phyloP scores from a whole-genome alignment of 228 moss, liverwort and hornwort genomes.

The Sphagnum fallax region DNA sequence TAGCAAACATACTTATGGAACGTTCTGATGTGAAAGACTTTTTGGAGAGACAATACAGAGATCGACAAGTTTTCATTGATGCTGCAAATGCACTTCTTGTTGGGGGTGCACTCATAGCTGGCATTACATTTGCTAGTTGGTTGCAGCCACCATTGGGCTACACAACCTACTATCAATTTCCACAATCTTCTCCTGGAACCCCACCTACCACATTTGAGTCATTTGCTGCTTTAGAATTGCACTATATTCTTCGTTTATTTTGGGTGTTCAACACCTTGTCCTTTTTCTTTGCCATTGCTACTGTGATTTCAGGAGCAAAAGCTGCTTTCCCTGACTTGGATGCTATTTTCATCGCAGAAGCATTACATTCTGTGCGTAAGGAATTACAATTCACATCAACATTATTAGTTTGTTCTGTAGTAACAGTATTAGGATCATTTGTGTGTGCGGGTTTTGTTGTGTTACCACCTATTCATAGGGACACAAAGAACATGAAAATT shows the following conservation, averaged over 20 bases:
- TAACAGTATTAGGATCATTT: slow-evolving; percentile 28
- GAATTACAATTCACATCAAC: slow-evolving; percentile 18
- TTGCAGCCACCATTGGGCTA: slow-evolving; percentile 30
- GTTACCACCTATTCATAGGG: slow-evolving; percentile 15
- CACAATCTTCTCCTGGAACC: slow-evolving; percentile 2
- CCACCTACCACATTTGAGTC: slow-evolving; percentile 13
- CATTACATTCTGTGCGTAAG: slow-evolving; percentile 20
- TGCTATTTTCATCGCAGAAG: slow-evolving; percentile 12
- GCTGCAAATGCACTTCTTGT: slow-evolving; percentile 24
- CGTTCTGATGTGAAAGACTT: slow-evolving; percentile 6
- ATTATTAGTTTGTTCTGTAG: slow-evolving; percentile 19
- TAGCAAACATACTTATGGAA: slow-evolving; percentile 3
- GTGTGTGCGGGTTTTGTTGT: slow-evolving; percentile 23
- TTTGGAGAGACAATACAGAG: slow-evolving; percentile 4
- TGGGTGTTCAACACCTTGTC: slow-evolving; percentile 28
- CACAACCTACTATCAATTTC: slow-evolving; percentile 7
- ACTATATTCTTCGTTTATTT: slow-evolving; percentile 14
- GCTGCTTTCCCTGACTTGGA: slow-evolving; percentile 12
- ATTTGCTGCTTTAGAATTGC: slow-evolving; percentile 25
- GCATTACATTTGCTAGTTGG: slow-evolving; percentile 28
- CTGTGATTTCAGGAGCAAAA: slow-evolving; percentile 19
- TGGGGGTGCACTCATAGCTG: slow-evolving; percentile 20
- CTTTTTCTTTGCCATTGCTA: slow-evolving; percentile 24
- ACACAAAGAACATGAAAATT: too few species aligned
- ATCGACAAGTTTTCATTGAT: slow-evolving; percentile 7